Evolutionary conservation across 116 monocot species (phyloP).

Genomic region (Iris pallida): DNA sequence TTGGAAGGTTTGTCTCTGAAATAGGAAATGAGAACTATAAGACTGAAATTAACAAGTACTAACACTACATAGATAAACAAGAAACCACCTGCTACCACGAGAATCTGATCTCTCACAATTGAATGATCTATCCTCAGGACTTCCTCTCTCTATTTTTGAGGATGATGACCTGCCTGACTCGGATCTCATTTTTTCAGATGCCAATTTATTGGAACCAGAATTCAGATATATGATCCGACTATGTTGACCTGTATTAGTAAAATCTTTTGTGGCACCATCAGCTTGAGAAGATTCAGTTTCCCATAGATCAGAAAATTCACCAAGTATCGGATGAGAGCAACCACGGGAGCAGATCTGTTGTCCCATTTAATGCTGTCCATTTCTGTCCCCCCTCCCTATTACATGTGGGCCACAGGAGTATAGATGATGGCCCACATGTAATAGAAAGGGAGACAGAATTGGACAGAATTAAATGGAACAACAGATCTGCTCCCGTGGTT

Average conservation of each 20-base stretch:
- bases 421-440: too few species aligned
- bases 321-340: neutral
- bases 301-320: neutral
- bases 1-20: conserved; percentile 18
- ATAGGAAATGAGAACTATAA: conserved; percentile 1
- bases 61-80: neutral
- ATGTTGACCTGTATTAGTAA: neutral
- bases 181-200: conserved; percentile 12
- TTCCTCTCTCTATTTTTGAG: conserved; percentile 1
- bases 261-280: neutral
- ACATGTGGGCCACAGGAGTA: too few species aligned
- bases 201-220: neutral
- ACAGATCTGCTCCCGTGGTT: too few species aligned
- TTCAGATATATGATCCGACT: conserved; percentile 4
- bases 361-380: too few species aligned
- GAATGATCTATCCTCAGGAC: neutral
- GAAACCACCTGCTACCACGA: conserved; percentile 15
- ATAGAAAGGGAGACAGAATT: too few species aligned
- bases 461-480: too few species aligned
- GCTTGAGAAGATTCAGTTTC: neutral
- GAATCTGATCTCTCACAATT: neutral
- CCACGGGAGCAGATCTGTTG: too few species aligned
- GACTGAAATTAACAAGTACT: neutral
- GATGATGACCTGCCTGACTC: neutral
- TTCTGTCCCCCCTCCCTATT: too few species aligned